Base-by-base conservation (phyloP, 495 filamentous ascomycete species). In the Penicillium ochrochloron region DNA sequence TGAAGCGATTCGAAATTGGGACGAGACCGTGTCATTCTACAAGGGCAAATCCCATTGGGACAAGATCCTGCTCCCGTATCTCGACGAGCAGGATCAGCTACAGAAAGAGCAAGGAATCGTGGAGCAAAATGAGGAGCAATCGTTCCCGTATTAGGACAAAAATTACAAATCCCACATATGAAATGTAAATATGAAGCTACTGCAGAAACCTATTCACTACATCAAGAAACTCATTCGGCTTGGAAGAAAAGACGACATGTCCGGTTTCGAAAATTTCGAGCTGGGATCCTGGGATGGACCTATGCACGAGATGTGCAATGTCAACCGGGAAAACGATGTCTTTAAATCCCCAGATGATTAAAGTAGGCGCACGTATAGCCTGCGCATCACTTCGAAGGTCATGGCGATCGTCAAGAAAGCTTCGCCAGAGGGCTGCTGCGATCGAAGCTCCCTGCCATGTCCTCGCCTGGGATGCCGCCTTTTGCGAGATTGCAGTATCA, bases 31-130 rank as follows among this genome's bases (percentile, higher is more conserved):
- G 6, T 83, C 83, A 42, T 80, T 73, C 73, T 92, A 94, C 66
- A 92, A 92, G 77, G 90, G 91, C 1, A 86, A 83, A 75, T 89
- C 89, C 54, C 80, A 78, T 60, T 93, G 89, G 72, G 80, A 83
- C 52, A 85, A 89, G 31, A 84, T 92, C 0, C 71, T 93, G 70
- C 71, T 93, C 33, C 88, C 90, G 70, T 93, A 87, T 78, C 67
- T 93, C 64, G 90, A 93, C 71, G 67, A 66, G 67, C 87, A 88
- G 75, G 89, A 92, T 67, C 70, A 80, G 67, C 84, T 89, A 71
- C 89, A 93, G 82, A 66, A 90, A 17, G 81, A 79, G 35, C 75
- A 73, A 8, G 89, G 91, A 8, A 50, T 67, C 15, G 25, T 50
- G 15, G 56, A 57, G 31, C 21, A 59, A 14, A 5, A 25, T 9